These are phyloP conservation scores for Yamadazyma oceani DNA, from an alignment of 1,139 yeast species.

Conservation along the genomic window DNA sequence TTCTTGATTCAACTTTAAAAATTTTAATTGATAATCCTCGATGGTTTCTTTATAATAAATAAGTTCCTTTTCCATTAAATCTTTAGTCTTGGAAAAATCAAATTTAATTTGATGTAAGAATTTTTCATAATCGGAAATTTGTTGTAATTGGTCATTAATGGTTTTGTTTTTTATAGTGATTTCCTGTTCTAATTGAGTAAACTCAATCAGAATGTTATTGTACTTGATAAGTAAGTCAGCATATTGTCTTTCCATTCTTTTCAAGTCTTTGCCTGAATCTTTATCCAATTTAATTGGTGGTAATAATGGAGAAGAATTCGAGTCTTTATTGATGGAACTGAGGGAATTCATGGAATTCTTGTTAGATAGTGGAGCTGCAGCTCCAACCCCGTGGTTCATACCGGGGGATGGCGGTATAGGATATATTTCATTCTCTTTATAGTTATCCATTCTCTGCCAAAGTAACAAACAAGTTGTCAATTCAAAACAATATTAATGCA, in stretches of 20 bases:
- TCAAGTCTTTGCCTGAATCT: slow-evolving; percentile 4
- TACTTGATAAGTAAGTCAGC: slow-evolving; percentile 16
- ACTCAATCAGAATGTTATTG: slow-evolving; percentile 15
- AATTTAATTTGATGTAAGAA: slow-evolving; percentile 15
- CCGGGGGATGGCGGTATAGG: slow-evolving; percentile 3
- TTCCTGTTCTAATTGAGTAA: slow-evolving; percentile 18
- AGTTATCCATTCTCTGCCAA: slow-evolving; percentile 8
- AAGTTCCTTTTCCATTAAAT: slow-evolving; percentile 31
- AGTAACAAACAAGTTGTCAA: no score
- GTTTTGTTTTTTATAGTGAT: slow-evolving; percentile 16
- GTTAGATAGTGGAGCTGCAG: slow-evolving; percentile 6
- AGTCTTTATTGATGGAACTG: slow-evolving; percentile 1
- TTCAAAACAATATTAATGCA: no score
- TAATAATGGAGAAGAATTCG: slow-evolving; percentile 10
- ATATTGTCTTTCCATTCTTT: slow-evolving; percentile 12
- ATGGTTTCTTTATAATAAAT: slow-evolving; percentile 33
- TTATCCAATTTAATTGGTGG: slow-evolving; percentile 15
- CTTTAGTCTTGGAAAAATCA: slow-evolving; percentile 23
- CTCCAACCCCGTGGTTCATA: background rate
- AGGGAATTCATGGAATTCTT: slow-evolving; percentile 10
- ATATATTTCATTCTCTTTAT: slow-evolving; percentile 10
- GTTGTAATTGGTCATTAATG: slow-evolving; percentile 17
- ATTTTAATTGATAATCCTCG: slow-evolving; percentile 30
- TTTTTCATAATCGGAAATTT: slow-evolving; percentile 18
- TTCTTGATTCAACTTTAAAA: slow-evolving; percentile 26